These are phyloP conservation scores for Eucalyptus dawsonii DNA, from an alignment of 345 rosid species.

Conservation along the genomic window DNA sequence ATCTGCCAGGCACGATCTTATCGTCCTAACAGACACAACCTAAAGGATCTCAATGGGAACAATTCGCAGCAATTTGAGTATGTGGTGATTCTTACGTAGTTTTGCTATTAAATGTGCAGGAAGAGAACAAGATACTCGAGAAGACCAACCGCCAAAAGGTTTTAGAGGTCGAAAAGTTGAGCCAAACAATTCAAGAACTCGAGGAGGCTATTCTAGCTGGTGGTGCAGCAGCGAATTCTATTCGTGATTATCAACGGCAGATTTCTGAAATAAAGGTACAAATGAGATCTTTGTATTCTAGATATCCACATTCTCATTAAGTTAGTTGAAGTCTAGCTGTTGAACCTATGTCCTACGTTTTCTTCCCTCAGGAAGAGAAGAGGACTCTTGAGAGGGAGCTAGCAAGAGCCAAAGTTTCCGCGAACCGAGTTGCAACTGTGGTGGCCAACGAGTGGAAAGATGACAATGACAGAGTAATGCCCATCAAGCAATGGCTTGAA, in stretches of 20 bases:
- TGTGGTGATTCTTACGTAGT: background rate
- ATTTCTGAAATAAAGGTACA: conserved; percentile 67
- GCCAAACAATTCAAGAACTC: conserved; percentile 64
- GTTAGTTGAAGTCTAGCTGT: background rate
- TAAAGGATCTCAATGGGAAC: background rate
- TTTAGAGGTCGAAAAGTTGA: conserved; percentile 76
- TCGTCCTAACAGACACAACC: background rate
- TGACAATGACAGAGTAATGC: conserved; percentile 88
- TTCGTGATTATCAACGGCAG: conserved; percentile 61
- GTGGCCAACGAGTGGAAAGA: conserved; percentile 97
- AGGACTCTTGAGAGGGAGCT: conserved; percentile 92
- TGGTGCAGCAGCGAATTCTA: conserved; percentile 74
- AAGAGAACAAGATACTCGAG: conserved; percentile 86
- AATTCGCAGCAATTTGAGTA: background rate
- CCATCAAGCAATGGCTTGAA: conserved; percentile 84
- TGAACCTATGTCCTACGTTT: background rate
- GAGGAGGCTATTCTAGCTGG: conserved; percentile 83
- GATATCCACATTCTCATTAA: background rate
- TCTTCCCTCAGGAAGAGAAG: conserved; percentile 58
- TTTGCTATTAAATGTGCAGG: conserved; percentile 19
- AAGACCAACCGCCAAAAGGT: conserved; percentile 91
- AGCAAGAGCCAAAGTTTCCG: conserved; percentile 72
- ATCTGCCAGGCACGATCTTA: conserved; percentile 46
- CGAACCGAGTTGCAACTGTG: conserved; percentile 70
- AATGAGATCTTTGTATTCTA: background rate